A percentile compares a stretch with the other conserved stretches of the same genome.
Conservation (phyloP, 495 filamentous ascomycete genomes). For the Parachaetomium inaequale region DNA sequence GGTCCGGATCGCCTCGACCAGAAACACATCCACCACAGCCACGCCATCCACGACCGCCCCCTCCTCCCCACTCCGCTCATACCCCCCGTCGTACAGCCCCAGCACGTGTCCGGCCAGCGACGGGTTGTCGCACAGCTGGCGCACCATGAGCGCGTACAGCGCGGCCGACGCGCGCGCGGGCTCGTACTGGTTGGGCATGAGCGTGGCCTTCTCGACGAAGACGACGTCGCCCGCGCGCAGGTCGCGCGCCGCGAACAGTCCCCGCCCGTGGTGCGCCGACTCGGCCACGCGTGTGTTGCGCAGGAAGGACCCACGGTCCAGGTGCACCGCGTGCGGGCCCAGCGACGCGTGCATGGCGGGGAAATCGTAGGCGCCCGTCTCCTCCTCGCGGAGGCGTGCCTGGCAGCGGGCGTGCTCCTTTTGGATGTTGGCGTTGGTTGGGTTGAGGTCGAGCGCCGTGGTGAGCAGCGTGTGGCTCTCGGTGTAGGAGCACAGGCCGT, state of each 20-base stretch:
- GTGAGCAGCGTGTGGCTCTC: constrained; percentile 26
- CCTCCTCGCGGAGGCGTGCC: constrained; percentile 37
- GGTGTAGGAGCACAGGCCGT: constrained; percentile 43
- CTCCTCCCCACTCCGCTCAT: constrained; percentile 29
- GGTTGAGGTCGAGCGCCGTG: constrained; percentile 36
- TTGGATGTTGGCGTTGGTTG: constrained; percentile 26
- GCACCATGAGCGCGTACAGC: constrained; percentile 40
- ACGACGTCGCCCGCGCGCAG: constrained; percentile 51
- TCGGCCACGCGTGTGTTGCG: constrained; percentile 21
- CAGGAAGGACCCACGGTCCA: constrained; percentile 48
- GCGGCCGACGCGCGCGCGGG: constrained; percentile 37
- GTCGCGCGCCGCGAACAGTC: constrained; percentile 48
- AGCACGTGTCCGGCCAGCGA: constrained; percentile 39
- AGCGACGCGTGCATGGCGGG: constrained; percentile 35
- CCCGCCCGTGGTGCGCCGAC: constrained; percentile 36
- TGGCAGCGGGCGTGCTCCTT: constrained; percentile 37
- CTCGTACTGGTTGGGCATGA: constrained; percentile 35
- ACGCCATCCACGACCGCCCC: constrained; percentile 41
- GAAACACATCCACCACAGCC: constrained; percentile 51
- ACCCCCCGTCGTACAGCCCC: constrained; percentile 44
- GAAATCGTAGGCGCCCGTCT: constrained; percentile 47
- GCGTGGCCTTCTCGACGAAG: constrained; percentile 54
- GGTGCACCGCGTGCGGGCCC: constrained; percentile 26
- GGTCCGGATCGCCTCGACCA: constrained; percentile 43
- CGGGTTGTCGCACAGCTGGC: constrained; percentile 52